Base-by-base conservation (phyloP, 495 filamentous ascomycete species). In the Penicillium bialowiezense region DNA sequence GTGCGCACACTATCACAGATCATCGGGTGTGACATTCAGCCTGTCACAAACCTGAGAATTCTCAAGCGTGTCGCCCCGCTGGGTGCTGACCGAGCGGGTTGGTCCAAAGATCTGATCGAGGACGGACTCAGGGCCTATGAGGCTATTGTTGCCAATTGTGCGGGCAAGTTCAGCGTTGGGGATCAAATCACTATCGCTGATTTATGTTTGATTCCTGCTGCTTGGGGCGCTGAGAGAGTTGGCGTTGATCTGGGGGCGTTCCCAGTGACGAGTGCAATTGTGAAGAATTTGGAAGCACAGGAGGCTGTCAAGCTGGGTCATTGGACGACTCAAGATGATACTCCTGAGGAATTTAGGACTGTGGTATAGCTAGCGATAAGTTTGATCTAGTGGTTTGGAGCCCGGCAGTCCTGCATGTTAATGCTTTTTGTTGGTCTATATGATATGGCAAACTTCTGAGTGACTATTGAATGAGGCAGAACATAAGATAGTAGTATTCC, bases 171-270 rank as follows among this genome's bases (percentile, higher is more conserved):
- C 49, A 76, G 71, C 35, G 71, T 79, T 23, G 78, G 77, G 0
- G 77, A 82, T 64, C 36, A 53, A 37, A 62, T 81, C 8, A 74
- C 70, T 0, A 40, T 79, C 43, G 79, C 79, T 35, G 79, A 82
- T 70, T 63, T 79, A n/a, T 71, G 67, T 43, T 57, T 82, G 38
- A 57, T 76, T 36, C 77, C 76, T 21, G 75, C 75, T 23, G 72
- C 72, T 17, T 78, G 74, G 71, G 71, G 69, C 1, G 77, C 78
- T 13, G 56, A 76, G 64, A 51, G 75, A 33, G 71, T 64, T 8
- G 74, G 72, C 7, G 70, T 82, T 15, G 69, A 80, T 59, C 32
- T 80, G 47, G 46, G 36, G 13, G 43, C 15, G 31, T 76, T 68
- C 37, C 72, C 72, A 15, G 68, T 65, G 18, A 64, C 74, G 5